A percentile compares a stretch with the other conserved stretches of the same genome.
These are phyloP conservation scores for Endothia cerciana DNA, from an alignment of 2,329 filamentous ascomycete species.

Conservation along the genomic window DNA sequence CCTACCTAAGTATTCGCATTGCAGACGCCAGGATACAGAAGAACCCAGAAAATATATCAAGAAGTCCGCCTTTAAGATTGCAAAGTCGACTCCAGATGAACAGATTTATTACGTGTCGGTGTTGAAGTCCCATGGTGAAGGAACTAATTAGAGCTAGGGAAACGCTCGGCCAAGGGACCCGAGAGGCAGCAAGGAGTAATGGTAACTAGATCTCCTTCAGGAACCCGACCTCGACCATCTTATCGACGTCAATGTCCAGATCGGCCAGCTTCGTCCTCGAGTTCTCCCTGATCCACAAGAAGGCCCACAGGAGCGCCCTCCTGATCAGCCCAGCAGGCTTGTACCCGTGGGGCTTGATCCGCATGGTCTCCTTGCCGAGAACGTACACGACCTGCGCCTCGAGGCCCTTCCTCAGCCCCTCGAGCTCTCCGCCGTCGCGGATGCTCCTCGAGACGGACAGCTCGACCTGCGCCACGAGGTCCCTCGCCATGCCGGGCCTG, in stretches of 20 bases:
- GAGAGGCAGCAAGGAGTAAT: not conserved
- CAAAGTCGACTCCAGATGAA: too few relatives aligned
- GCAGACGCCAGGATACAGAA: too few relatives aligned
- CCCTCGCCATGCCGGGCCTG: constrained; percentile 61
- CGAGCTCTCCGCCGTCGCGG: constrained; percentile 44
- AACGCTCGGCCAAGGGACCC: too few relatives aligned
- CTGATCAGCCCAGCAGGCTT: constrained; percentile 34
- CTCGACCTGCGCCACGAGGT: constrained; percentile 63
- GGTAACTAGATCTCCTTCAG: constrained; percentile 59
- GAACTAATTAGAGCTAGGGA: too few relatives aligned
- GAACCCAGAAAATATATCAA: too few relatives aligned
- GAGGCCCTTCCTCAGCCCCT: constrained; percentile 48
- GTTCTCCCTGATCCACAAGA: constrained; percentile 69
- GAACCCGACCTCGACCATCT: constrained; percentile 70
- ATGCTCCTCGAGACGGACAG: constrained; percentile 50
- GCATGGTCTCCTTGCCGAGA: constrained; percentile 66
- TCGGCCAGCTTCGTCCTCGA: constrained; percentile 69
- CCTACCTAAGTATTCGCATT: too few relatives aligned
- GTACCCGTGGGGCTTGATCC: constrained; percentile 39
- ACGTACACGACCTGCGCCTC: constrained; percentile 57
- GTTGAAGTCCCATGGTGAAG: too few relatives aligned
- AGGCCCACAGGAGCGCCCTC: constrained; percentile 52
- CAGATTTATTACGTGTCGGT: too few relatives aligned
- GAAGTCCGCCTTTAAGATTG: too few relatives aligned
- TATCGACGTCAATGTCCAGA: constrained; percentile 60